phyloP scores from a whole-genome alignment of 2,329 filamentous ascomycete genomes.

The Cladosporium colombiae region DNA sequence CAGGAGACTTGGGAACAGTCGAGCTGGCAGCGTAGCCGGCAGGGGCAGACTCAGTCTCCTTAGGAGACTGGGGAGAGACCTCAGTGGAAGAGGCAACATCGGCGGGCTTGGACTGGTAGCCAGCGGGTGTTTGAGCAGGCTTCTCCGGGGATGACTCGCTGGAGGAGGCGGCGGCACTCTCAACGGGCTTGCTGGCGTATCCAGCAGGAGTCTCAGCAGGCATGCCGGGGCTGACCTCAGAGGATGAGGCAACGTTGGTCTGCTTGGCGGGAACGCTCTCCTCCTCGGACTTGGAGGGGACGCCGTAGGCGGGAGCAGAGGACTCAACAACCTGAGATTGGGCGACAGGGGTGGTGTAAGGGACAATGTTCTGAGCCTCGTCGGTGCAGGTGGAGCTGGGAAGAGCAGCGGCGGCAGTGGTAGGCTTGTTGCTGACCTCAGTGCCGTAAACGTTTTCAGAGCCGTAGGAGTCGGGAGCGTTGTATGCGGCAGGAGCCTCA shows the following conservation, averaged over 20 bases:
- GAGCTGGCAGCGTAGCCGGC: slow-evolving; percentile 2
- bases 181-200: slow-evolving; percentile 11
- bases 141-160: background rate
- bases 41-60: background rate
- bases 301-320: slow-evolving; percentile 10
- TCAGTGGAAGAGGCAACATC: background rate
- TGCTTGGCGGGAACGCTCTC: slow-evolving; percentile 5
- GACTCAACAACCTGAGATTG: slow-evolving; percentile 1
- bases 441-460: slow-evolving; percentile 23
- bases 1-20: slow-evolving; percentile 11
- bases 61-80: background rate
- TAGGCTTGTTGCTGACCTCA: slow-evolving; percentile 19
- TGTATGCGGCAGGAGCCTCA: slow-evolving; percentile 9
- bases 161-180: background rate
- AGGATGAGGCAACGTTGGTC: slow-evolving; percentile 4
- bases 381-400: slow-evolving; percentile 19
- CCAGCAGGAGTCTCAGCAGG: slow-evolving; percentile 2
- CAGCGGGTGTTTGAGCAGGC: background rate
- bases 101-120: slow-evolving; percentile 7
- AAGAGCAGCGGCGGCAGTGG: slow-evolving; percentile 10
- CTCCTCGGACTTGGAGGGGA: background rate
- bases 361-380: slow-evolving; percentile 4
- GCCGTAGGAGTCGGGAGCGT: slow-evolving; percentile 14
- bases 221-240: background rate
- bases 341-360: slow-evolving; percentile 14